phyloP scores from a whole-genome alignment of 345 rosid species.

The Cardamine chenopodiifolia region DNA sequence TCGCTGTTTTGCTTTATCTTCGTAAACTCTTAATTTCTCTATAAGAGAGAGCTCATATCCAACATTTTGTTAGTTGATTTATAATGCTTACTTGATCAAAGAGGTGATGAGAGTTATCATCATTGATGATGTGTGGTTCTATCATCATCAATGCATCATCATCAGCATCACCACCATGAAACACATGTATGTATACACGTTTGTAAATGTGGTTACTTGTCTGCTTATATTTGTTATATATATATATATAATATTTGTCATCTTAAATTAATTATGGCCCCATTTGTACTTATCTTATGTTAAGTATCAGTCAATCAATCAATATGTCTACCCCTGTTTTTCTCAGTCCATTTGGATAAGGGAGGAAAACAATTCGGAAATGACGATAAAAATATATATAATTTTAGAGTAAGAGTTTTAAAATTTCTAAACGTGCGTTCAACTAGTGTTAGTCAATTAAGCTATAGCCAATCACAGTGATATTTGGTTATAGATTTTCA shows the following conservation, averaged over 20 bases:
- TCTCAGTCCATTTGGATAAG: conserved; percentile 17
- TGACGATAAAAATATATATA: background rate
- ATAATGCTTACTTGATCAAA: conserved; percentile 1
- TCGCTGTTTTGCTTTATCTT: background rate
- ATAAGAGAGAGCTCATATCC: background rate
- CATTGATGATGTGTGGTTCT: background rate
- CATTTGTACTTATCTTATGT: conserved; percentile 15
- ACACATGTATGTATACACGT: background rate
- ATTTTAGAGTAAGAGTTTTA: background rate
- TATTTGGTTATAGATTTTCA: conserved; percentile 7
- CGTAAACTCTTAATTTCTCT: background rate
- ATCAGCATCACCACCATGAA: background rate
- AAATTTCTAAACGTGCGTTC: background rate
- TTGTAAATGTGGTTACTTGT: conserved; percentile 20
- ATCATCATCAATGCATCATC: conserved; percentile 4
- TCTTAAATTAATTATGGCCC: background rate
- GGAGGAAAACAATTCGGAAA: background rate
- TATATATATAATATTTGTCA: background rate
- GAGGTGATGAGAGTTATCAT: background rate
- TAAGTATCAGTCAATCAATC: conserved; percentile 6
- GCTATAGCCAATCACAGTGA: background rate
- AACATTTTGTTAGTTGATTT: background rate
- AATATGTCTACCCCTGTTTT: background rate
- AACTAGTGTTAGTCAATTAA: conserved; percentile 12
- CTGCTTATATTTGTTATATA: conserved; percentile 1